Evolutionary conservation across 371 early-diverging fungal genomes (phyloP), one percentile per base, ranked within the genome.

Genomic region (Lichtheimia corymbifera): DNA sequence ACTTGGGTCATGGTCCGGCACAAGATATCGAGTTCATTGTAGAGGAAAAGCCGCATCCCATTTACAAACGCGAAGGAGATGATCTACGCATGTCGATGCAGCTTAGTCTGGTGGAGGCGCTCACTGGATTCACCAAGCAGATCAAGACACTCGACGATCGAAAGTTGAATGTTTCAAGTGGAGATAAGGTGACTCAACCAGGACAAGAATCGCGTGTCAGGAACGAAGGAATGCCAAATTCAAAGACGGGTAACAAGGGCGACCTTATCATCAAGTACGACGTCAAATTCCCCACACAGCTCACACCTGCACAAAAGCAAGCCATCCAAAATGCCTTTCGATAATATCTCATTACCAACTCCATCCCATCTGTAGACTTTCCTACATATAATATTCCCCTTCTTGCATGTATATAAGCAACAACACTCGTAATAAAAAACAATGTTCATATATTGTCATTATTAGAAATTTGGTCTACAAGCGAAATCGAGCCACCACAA

Each of bases 11-110:
- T 57, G 94, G 94, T 4, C 80, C 81, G 24, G 72, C 72, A 11
- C 96, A 97, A 76, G 97, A 96, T 70, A 86, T 97, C 58, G 98
- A 93, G 59, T 95, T 99, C 72, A 80, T 96, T n/a, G 63, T 99
- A 14, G 92, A 93, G 64, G 98, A 98, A 71, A 95, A 95, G 71
- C 94, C 96, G 12, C 96, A 99, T 73, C 61, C 87, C 5, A 22
- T 77, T 4, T 96, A 91, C 77, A 93, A 84, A 64, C 92, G 98
- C 25, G 91, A 92, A 17, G 97, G 96, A 35, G 91, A 98, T 65
- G 83, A 97, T 71, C 80, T 99, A 54, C 75, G 82, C 25, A 70
- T 84, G 11, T 75, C 71, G 0, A 59, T 98, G 13, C 67, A 84
- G 24, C 71, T 99, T 20, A 73, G 80, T 0, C 79, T 99, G 6